phyloP scores from a whole-genome alignment of 345 rosid species.

The Salix arbutifolia region DNA sequence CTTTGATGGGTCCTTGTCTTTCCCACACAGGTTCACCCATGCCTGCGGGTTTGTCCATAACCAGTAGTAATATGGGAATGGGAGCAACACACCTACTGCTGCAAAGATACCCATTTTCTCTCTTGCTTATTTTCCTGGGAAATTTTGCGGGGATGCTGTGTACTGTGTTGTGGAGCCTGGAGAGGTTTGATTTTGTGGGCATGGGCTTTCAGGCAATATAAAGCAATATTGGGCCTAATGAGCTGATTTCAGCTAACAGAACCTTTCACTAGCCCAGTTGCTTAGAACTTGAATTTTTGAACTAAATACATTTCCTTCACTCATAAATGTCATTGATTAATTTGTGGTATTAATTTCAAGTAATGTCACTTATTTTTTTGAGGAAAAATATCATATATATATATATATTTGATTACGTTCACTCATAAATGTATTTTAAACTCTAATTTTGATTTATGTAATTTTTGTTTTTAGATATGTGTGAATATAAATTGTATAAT shows the following conservation, averaged over 20 bases:
- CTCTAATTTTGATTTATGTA: too few species aligned
- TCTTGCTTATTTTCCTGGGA: neutral
- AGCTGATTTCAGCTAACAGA: neutral
- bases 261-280: neutral
- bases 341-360: too few species aligned
- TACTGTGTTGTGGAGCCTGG: neutral
- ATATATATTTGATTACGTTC: too few species aligned
- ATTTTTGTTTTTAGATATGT: too few species aligned
- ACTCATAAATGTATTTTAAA: too few species aligned
- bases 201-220: neutral
- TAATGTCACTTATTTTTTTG: too few species aligned
- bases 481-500: too few species aligned
- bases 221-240: neutral
- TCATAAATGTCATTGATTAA: too few species aligned
- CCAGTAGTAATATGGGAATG: conserved; percentile 83
- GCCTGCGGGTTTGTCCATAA: conserved; percentile 73
- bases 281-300: neutral
- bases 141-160: neutral
- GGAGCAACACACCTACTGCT: conserved; percentile 55
- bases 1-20: conserved; percentile 62
- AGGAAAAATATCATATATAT: too few species aligned
- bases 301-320: neutral
- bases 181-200: neutral
- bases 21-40: conserved; percentile 75
- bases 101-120: conserved; percentile 60